Evolutionary conservation across 345 rosid species (phyloP).

Genomic region (Melaleuca alternifolia): DNA sequence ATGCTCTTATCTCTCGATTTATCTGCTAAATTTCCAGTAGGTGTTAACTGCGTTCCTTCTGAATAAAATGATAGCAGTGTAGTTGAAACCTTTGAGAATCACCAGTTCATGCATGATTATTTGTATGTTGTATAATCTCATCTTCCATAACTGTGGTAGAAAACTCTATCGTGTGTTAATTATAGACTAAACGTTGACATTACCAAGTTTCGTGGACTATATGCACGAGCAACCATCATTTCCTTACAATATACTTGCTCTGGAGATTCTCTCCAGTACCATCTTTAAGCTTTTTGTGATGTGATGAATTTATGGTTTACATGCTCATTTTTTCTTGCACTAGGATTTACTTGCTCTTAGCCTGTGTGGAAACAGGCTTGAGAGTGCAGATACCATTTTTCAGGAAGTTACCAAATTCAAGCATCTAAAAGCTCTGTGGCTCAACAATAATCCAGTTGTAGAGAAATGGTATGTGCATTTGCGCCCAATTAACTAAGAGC

Average conservation of each 20-base stretch:
- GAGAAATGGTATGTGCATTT: slow-evolving; percentile 34
- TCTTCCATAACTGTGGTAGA: background rate
- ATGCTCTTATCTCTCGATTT: too few relatives aligned
- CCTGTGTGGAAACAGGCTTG: too few relatives aligned
- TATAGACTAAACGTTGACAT: background rate
- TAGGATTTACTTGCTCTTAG: too few relatives aligned
- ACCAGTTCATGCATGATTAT: background rate
- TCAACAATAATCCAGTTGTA: slow-evolving; percentile 61
- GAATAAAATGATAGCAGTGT: background rate
- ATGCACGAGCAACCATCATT: too few relatives aligned
- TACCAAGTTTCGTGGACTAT: too few relatives aligned
- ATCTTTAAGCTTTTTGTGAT: too few relatives aligned
- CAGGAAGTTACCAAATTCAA: slow-evolving; percentile 46
- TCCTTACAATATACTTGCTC: too few relatives aligned
- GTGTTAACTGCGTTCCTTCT: background rate
- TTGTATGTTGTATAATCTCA: background rate
- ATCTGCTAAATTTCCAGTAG: slow-evolving; percentile 51
- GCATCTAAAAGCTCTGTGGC: slow-evolving; percentile 68
- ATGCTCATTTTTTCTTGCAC: too few relatives aligned
- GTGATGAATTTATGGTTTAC: too few relatives aligned
- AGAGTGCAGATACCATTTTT: too few relatives aligned
- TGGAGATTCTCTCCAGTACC: too few relatives aligned
- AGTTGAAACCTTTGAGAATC: background rate
- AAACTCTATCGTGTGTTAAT: background rate
- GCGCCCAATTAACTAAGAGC: background rate